Percentiles rank a stretch among this genome's conserved stretches.
phyloP scores from a whole-genome alignment of 139 green algal species.

The Chlorella ohadii region DNA sequence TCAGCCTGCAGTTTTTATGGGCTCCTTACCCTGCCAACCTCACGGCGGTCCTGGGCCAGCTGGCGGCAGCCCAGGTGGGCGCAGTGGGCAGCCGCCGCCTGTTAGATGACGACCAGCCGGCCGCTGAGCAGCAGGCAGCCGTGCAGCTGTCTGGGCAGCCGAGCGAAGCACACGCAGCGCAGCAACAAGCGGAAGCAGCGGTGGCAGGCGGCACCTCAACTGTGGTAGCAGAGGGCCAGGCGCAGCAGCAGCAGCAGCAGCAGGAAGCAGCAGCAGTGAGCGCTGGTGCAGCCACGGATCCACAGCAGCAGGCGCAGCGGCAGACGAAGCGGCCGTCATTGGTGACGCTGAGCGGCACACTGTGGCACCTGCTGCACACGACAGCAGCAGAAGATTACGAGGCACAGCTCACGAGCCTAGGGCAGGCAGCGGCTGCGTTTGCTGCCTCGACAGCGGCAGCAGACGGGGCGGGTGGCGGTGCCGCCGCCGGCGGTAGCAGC shows the following conservation, averaged over 20 bases:
- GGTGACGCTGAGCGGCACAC: neutral
- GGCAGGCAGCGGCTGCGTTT: neutral
- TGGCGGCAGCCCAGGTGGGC: neutral
- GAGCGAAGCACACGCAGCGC: neutral
- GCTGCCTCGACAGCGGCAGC: neutral
- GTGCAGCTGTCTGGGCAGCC: too few relatives aligned
- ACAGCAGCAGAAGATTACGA: neutral
- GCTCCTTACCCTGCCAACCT: constrained; percentile 21
- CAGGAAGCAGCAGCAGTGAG: neutral
- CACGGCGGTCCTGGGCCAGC: neutral
- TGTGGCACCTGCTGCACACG: constrained; percentile 36
- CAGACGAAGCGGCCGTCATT: neutral
- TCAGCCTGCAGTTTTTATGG: constrained; percentile 18
- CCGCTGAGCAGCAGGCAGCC: neutral
- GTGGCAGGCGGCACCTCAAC: neutral
- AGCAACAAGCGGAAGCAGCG: neutral
- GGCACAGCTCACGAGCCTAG: neutral
- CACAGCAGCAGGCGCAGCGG: neutral
- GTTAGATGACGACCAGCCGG: too few relatives aligned
- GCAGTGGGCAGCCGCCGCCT: too few relatives aligned
- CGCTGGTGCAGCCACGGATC: neutral
- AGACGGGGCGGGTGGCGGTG: neutral
- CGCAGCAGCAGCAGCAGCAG: constrained; percentile 11
- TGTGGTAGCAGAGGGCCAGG: neutral
- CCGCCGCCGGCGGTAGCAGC: neutral